Evolutionary conservation across 768 basidiomycete species (phyloP).

Genomic region (Tulasnella sp.): DNA sequence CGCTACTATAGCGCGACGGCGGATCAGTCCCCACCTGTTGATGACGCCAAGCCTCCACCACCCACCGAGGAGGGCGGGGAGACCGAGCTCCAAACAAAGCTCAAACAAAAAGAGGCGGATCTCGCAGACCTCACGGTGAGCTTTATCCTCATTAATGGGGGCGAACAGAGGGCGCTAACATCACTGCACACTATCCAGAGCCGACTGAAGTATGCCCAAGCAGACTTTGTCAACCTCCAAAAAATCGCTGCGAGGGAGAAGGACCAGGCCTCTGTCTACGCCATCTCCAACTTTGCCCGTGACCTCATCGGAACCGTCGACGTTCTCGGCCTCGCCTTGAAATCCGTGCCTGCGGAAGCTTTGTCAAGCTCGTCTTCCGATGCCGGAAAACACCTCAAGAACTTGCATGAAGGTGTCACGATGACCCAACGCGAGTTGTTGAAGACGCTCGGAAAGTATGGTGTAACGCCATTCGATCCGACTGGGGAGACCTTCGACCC

Average conservation of each 20-base stretch:
- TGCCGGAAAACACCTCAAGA: constrained; percentile 8
- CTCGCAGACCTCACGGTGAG: constrained; percentile 78
- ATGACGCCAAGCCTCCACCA: not conserved
- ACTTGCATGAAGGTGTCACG: constrained; percentile 74
- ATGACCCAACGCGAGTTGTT: constrained; percentile 86
- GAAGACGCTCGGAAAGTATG: constrained; percentile 84
- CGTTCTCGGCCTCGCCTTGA: constrained; percentile 72
- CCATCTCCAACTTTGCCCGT: constrained; percentile 82
- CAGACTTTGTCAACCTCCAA: constrained; percentile 92
- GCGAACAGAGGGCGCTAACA: not conserved
- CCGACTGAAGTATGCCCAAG: constrained; percentile 84
- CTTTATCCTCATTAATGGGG: constrained; percentile 16
- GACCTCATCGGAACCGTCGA: constrained; percentile 87
- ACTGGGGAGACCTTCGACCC: constrained; percentile 92
- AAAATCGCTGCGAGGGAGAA: constrained; percentile 86
- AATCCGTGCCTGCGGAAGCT: constrained; percentile 45
- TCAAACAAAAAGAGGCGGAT: constrained; percentile 75
- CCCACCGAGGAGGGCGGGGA: not conserved
- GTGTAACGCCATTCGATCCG: constrained; percentile 86
- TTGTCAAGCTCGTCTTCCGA: constrained; percentile 6
- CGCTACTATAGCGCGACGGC: constrained; percentile 13
- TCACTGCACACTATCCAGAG: constrained; percentile 42
- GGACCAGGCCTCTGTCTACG: constrained; percentile 87
- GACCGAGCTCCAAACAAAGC: constrained; percentile 34
- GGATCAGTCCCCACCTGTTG: not conserved